Base-by-base conservation (phyloP, 2,329 filamentous ascomycete species). In the Pezicula rhizophila region DNA sequence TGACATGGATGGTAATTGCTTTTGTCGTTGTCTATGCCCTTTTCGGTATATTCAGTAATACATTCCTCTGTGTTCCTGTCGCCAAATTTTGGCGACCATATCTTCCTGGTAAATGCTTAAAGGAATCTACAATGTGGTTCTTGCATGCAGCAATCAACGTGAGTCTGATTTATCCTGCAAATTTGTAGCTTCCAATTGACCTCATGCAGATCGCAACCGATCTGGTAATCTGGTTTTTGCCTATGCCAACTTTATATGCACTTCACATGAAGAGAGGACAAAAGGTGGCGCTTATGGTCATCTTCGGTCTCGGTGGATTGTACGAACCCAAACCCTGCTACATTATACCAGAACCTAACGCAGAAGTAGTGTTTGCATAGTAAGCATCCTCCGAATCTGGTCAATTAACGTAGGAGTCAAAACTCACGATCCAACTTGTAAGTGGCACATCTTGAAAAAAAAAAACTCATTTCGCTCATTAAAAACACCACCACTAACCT, bases 261-360 rank as follows among this genome's bases (percentile, higher is more conserved):
- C 25, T 42, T 15, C 40, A 42, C 14, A 25, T 42, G 18, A 20
- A 20, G n/a, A 42, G 15, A 14, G 26, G 14, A 25, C 40, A 42
- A n/a, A 42, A 42, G 25, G 4, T 42, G 20, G 26, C n/a, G 8
- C 40, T 42, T 5, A 28, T 42, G 18, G n/a, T 15, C n/a, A 42
- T 42, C 25, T 42, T 42, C 40, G 40, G 40, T 12, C 18, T 42
- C 25, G 40, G 40, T 42, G 40, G 40, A 42, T 8, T 42, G 40
- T 42, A 42, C n/a, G 20, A 5, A 5, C 5, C n/a, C 40, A 3
- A 23, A 7, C 25, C 10, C n/a, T 15, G 23, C 6, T 25, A 14
- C 11, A 42, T 42, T 28, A 5, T 26, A 28, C 10, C 4, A 42
- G 18, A n/a, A n/a, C 5, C 40, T 42, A 42, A 42, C 12, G 15